Percentiles rank a stretch among this genome's conserved stretches.
Evolutionary conservation across 208 protist species (phyloP).

Genomic region (Wallacemonas sp.): DNA sequence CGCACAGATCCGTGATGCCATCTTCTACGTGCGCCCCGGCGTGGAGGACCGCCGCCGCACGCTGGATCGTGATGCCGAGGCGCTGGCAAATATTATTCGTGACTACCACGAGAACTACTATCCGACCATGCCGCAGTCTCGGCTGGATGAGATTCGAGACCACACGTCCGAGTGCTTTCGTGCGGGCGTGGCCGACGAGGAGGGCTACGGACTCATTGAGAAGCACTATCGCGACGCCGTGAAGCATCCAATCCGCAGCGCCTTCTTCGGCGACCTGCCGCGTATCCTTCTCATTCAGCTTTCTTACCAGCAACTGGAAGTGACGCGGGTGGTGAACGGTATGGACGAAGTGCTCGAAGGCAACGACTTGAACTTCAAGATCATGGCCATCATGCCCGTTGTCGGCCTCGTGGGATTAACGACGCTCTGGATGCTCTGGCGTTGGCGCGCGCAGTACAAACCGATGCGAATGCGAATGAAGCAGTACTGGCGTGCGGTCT

Average conservation of each 20-base stretch:
- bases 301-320: constrained; percentile 63
- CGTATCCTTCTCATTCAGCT: constrained; percentile 76
- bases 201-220: constrained; percentile 58
- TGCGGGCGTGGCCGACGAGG: constrained; percentile 47
- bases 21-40: constrained; percentile 60
- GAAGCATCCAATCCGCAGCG: constrained; percentile 57
- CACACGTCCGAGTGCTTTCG: constrained; percentile 40
- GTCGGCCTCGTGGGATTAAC: constrained; percentile 24
- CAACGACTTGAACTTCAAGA: constrained; percentile 81
- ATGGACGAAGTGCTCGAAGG: constrained; percentile 80
- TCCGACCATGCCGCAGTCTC: constrained; percentile 23
- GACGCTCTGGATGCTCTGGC: constrained; percentile 22
- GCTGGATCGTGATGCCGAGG: constrained; percentile 51
- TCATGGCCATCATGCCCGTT: constrained; percentile 73
- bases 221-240: constrained; percentile 64
- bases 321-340: constrained; percentile 68
- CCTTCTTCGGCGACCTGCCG: constrained; percentile 65
- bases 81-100: constrained; percentile 73
- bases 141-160: constrained; percentile 40
- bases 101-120: constrained; percentile 82
- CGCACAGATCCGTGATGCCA: constrained; percentile 36
- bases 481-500: constrained; percentile 55
- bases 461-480: constrained; percentile 58
- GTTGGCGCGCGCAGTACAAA: constrained; percentile 25
- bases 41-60: constrained; percentile 56